Conservation (phyloP, 371 early-diverging fungal genomes). For the Mortierella sp. region DNA sequence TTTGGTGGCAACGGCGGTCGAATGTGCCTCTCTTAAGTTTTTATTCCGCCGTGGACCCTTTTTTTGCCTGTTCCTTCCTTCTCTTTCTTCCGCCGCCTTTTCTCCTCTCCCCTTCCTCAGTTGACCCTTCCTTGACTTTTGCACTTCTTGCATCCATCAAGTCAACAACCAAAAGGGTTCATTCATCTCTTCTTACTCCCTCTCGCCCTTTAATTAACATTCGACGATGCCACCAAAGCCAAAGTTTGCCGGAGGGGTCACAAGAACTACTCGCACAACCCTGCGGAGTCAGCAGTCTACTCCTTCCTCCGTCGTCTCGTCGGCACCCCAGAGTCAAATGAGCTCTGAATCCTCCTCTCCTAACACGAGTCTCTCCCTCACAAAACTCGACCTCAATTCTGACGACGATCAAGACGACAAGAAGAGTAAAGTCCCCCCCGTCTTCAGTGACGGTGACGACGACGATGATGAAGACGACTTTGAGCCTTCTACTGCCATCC, state of each 20-base stretch:
- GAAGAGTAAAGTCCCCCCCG: not conserved
- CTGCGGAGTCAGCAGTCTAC: constrained; percentile 35
- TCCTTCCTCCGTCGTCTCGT: constrained; percentile 21
- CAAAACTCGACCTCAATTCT: constrained; percentile 29
- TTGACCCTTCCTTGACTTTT: not conserved
- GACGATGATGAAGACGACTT: constrained; percentile 37
- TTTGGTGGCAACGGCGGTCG: constrained; percentile 5
- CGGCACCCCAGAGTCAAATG: constrained; percentile 29
- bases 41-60: not conserved
- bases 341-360: constrained; percentile 36
- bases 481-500: constrained; percentile 36
- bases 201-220: not conserved
- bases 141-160: not conserved
- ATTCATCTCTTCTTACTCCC: not conserved
- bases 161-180: not conserved
- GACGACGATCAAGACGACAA: constrained; percentile 17
- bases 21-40: not conserved
- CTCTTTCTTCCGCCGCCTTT: not conserved
- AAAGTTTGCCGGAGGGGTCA: not conserved
- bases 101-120: not conserved
- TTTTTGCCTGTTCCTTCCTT: not conserved
- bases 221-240: constrained; percentile 41
- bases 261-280: constrained; percentile 32
- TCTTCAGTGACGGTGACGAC: constrained; percentile 11
- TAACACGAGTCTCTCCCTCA: constrained; percentile 37